These are phyloP conservation scores for Agrocybe praecox DNA, from an alignment of 768 basidiomycete genomes.

Conservation along the genomic window DNA sequence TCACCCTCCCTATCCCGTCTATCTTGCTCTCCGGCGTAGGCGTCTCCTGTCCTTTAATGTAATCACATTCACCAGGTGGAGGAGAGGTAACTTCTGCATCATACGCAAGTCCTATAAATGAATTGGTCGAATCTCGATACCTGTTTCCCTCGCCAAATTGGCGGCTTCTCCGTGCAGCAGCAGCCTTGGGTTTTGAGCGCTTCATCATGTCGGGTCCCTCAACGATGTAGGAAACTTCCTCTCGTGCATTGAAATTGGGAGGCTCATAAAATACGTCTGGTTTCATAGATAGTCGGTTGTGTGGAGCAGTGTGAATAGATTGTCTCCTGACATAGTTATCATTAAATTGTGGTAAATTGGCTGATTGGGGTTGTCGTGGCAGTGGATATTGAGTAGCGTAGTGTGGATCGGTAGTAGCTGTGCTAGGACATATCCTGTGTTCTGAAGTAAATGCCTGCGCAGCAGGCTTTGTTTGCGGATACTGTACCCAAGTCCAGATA, in stretches of 20 bases:
- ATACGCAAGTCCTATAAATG: constrained; percentile 46
- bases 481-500: constrained; percentile 62
- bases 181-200: constrained; percentile 37
- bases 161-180: constrained; percentile 23
- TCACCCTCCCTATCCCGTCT: constrained; percentile 66
- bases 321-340: background rate
- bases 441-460: constrained; percentile 14
- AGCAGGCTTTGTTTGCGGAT: constrained; percentile 37
- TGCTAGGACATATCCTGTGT: background rate
- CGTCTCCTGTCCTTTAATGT: constrained; percentile 26
- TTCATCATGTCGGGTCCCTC: constrained; percentile 42
- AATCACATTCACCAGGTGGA: constrained; percentile 15
- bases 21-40: constrained; percentile 25
- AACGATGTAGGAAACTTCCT: constrained; percentile 36
- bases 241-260: constrained; percentile 29
- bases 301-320: constrained; percentile 23
- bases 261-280: constrained; percentile 57
- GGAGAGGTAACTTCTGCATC: constrained; percentile 55
- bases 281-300: constrained; percentile 39
- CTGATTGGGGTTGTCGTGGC: background rate
- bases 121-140: constrained; percentile 29
- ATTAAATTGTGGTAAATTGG: constrained; percentile 5
- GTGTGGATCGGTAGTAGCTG: background rate
- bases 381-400: constrained; percentile 4
- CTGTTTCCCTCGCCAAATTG: constrained; percentile 20